Base-by-base conservation (phyloP, 495 filamentous ascomycete species). In the Sporormia fimetaria region DNA sequence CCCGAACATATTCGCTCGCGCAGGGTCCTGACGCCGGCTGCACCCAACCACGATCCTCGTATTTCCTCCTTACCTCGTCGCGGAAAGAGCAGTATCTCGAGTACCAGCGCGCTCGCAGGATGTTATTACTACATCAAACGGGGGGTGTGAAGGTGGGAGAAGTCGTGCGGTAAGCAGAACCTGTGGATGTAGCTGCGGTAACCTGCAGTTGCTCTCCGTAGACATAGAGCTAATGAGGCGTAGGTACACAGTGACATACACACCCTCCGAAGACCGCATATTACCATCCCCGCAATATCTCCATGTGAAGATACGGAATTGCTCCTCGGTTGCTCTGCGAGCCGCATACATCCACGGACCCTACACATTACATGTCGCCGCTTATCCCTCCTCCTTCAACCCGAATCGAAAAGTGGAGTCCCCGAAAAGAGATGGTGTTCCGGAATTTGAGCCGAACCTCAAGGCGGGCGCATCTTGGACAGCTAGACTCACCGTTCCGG, bases 281-380 rank as follows among this genome's bases (percentile, higher is more conserved):
- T 74, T 87, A 5, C 92, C 90, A 2, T 73, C 82, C 16, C 88
- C 88, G 6, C 60, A 75, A 30, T 63, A 75, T 42, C 72, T 98
- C 21, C 71, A 86, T 58, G 74, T 98, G 27, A 81, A 80, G 45
- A 76, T 98, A 57, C 86, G 80, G 54, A 98, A 98, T 53, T 83
- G 81, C n/a, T 87, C 83, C 15, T 78, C 87, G 10, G 81, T 88
- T 42, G 78, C 90, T 3, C 67, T 96, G 9, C 83, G 90, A 50
- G 90, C 90, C 33, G 90, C 90, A 25, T 98, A 94, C 56, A 75
- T 98, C 27, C 90, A 93, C 61, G 90, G 90, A 0, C 90, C 90
- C 2, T 98, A 98, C 59, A 93, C 77, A 1, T 69, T 96, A 6
- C 83, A 86, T 48, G 75, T 86, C 6, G 77, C 88, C 27, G 80